phyloP scores from a whole-genome alignment of 1,284 basidiomycete genomes.

The Malassezia sp. region DNA sequence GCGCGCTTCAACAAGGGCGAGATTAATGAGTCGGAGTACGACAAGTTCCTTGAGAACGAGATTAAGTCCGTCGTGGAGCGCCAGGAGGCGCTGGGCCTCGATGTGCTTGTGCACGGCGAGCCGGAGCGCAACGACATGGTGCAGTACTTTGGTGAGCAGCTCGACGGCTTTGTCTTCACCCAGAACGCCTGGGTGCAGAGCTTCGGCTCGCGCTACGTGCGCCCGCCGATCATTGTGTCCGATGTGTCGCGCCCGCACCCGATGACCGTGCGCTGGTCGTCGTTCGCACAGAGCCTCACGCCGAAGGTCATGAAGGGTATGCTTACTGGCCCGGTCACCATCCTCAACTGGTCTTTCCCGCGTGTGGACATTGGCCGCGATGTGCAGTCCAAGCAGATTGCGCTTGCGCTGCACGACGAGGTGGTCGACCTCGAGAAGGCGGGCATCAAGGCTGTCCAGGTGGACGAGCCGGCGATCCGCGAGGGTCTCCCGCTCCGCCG shows the following conservation, averaged over 20 bases:
- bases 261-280: slow-evolving; percentile 95
- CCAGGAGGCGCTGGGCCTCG: slow-evolving; percentile 92
- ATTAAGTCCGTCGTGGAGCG: slow-evolving; percentile 85
- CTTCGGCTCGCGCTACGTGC: slow-evolving; percentile 78
- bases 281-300: slow-evolving; percentile 90
- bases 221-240: slow-evolving; percentile 95
- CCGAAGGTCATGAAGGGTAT: slow-evolving; percentile 98
- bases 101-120: slow-evolving; percentile 97
- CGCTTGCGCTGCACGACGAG: slow-evolving; percentile 94
- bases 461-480: slow-evolving; percentile 98
- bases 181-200: slow-evolving; percentile 99
- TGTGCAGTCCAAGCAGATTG: slow-evolving; percentile 95
- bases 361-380: slow-evolving; percentile 95
- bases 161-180: slow-evolving; percentile 92
- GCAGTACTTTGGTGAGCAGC: slow-evolving; percentile 97
- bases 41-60: slow-evolving; percentile 97
- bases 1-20: slow-evolving; percentile 68
- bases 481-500: slow-evolving; percentile 58
- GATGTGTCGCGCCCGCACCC: slow-evolving; percentile 86
- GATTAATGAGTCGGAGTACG: slow-evolving; percentile 76
- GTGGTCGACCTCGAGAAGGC: slow-evolving; percentile 94
- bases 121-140: slow-evolving; percentile 98
- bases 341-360: slow-evolving; percentile 99
- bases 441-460: slow-evolving; percentile 94
- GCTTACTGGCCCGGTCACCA: slow-evolving; percentile 64